phyloP scores from a whole-genome alignment of 106 monocot species.

The Dendrobium nobile region DNA sequence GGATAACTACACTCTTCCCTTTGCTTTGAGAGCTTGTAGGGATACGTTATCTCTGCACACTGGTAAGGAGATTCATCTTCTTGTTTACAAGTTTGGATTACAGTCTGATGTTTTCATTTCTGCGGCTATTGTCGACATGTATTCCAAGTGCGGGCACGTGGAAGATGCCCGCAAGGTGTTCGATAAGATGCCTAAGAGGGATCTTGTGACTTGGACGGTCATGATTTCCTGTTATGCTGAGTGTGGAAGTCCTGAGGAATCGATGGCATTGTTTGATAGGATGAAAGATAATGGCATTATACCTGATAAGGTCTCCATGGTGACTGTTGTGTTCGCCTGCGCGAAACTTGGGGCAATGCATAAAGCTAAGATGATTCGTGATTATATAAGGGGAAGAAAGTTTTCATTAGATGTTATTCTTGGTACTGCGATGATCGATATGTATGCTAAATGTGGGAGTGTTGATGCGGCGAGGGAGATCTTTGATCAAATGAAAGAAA shows the following conservation, averaged over 20 bases:
- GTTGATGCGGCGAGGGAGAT: conserved; percentile 33
- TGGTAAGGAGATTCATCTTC: conserved; percentile 38
- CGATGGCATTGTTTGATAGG: conserved; percentile 34
- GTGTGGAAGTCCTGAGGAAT: conserved; percentile 33
- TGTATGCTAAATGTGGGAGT: conserved; percentile 56
- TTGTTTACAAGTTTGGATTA: conserved; percentile 32
- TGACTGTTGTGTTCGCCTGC: conserved; percentile 37
- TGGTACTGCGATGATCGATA: conserved; percentile 51
- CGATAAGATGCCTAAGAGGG: conserved; percentile 35
- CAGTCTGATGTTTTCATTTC: conserved; percentile 31
- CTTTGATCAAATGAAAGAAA: conserved; percentile 41
- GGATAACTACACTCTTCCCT: conserved; percentile 49
- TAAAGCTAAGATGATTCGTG: conserved; percentile 35
- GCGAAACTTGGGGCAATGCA: conserved; percentile 52
- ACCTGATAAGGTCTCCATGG: conserved; percentile 44
- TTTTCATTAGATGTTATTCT: conserved; percentile 39
- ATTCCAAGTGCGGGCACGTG: conserved; percentile 26
- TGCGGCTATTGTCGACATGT: conserved; percentile 45
- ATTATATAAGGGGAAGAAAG: conserved; percentile 22
- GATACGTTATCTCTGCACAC: conserved; percentile 7
- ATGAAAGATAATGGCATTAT: conserved; percentile 27
- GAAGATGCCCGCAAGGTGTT: conserved; percentile 53
- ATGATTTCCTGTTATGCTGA: conserved; percentile 43
- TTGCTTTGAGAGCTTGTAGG: conserved; percentile 42
- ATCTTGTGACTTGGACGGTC: conserved; percentile 51